phyloP scores from a whole-genome alignment of 2,329 filamentous ascomycete genomes.

The Exophiala spinifera region DNA sequence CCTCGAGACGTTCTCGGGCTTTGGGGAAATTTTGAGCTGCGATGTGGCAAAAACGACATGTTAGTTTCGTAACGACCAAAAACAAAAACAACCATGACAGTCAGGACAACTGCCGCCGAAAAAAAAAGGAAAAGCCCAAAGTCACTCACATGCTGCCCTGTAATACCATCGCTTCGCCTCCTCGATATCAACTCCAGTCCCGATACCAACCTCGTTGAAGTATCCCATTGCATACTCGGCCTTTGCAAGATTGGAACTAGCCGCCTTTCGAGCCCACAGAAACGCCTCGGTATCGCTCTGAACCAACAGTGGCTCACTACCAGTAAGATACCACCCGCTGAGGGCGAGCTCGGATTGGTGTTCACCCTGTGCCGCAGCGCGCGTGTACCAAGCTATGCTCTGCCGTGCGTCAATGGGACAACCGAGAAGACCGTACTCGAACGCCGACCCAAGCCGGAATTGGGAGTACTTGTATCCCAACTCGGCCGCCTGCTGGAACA shows the following conservation, averaged over 20 bases:
- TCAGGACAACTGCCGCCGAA: too few species aligned
- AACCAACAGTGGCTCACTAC: conserved; percentile 77
- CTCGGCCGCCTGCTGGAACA: conserved; percentile 82
- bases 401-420: conserved; percentile 77
- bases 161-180: conserved; percentile 99
- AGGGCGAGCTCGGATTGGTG: conserved; percentile 85
- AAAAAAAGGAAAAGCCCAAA: too few species aligned
- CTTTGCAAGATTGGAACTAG: conserved; percentile 81
- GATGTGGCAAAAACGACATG: background rate
- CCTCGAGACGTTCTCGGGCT: conserved; percentile 86
- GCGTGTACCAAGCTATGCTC: conserved; percentile 91
- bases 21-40: conserved; percentile 91
- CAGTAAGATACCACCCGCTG: conserved; percentile 93
- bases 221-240: conserved; percentile 93
- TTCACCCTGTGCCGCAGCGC: conserved; percentile 86
- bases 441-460: conserved; percentile 81
- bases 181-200: conserved; percentile 78
- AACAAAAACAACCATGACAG: background rate
- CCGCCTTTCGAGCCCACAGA: conserved; percentile 93
- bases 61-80: conserved; percentile 8
- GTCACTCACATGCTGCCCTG: conserved; percentile 84
- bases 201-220: conserved; percentile 93
- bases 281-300: conserved; percentile 96
- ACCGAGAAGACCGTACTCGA: conserved; percentile 82
- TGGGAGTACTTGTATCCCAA: conserved; percentile 95